Evolutionary conservation across 441 rosid genomes (phyloP), one percentile per base, ranked within the genome.

Genomic region (Viola pubescens): DNA sequence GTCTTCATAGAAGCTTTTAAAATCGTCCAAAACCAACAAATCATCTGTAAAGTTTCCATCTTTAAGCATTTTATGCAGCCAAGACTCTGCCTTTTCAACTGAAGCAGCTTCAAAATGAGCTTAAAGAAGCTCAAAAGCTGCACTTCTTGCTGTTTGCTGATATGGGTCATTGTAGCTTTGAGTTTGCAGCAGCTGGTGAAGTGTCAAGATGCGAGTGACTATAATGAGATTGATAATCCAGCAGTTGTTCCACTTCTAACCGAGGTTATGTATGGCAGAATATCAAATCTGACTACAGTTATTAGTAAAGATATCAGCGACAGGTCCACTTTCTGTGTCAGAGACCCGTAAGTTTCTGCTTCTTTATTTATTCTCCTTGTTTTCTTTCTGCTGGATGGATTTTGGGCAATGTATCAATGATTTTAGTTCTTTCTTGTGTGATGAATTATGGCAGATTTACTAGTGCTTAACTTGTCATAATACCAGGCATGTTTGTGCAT

Each of bases 271-370:
- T 81, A 87, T 47, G 66, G 67, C 49, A 71, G 70, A 57, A 67
- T 92, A 52, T 75, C 88, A 9, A 89, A 84, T 72, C 77, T 86
- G 37, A 89, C 98, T 2, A 41, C 54, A 40, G 48, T 57, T 64
- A 79, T 89, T 58, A 76, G 77, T n/a, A 73, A 59, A 10, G 83
- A 81, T 60, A 72, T 92, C 62, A 72, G 73, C 45, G 64, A 63
- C 6, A 65, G 75, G 43, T 81, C 86, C 61, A 76, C 79, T 48
- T 88, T 86, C 79, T 92, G 97, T 73, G 70, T 92, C 56, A 84
- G 65, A 73, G 81, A 89, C 77, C 82, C 79, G 97, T 92, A 45
- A 83, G 92, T 79, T 65, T 13, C 61, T 10, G 2, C 54, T 7
- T 49, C 11, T 19, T 61, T 16, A 0, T 52, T 12, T 45, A 50